A percentile compares a stretch with the other conserved stretches of the same genome.
These are phyloP conservation scores for Durio zibethinus DNA, from an alignment of 345 rosid genomes.

Conservation along the genomic window DNA sequence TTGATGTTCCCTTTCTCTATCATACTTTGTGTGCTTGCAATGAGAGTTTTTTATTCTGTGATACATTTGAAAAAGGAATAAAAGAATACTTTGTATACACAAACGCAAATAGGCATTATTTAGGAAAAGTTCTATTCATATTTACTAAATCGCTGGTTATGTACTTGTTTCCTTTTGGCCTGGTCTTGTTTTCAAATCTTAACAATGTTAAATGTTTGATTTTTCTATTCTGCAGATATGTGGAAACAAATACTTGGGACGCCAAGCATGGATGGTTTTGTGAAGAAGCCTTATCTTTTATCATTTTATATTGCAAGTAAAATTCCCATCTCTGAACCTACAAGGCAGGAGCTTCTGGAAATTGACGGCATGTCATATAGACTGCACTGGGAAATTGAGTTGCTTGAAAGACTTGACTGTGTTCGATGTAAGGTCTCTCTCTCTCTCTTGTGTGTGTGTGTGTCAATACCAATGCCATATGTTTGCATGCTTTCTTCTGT, in stretches of 20 bases:
- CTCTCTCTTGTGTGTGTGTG: not conserved
- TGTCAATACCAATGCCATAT: not conserved
- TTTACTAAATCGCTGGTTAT: too few species aligned
- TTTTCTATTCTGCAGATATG: too few species aligned
- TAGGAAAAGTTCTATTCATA: not conserved
- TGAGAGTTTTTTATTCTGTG: not conserved
- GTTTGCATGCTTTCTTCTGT: not conserved
- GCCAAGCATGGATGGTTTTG: conserved; percentile 68
- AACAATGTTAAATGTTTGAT: not conserved
- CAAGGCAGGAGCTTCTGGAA: conserved; percentile 94
- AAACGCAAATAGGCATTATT: not conserved
- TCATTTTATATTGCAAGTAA: conserved; percentile 91
- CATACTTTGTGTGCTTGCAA: not conserved
- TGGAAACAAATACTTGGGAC: conserved; percentile 66
- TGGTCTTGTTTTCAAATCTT: not conserved
- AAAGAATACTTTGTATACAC: not conserved
- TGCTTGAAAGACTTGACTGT: conserved; percentile 68
- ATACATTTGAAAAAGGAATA: not conserved
- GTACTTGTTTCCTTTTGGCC: conserved; percentile 4
- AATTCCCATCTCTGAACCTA: conserved; percentile 80
- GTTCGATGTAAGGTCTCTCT: conserved; percentile 56
- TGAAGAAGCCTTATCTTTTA: conserved; percentile 72
- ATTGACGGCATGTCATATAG: conserved; percentile 84
- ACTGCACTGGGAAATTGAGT: conserved; percentile 78
- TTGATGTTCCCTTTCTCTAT: not conserved